Percentiles rank a stretch among this genome's conserved stretches.
Conservation (phyloP, 2,329 filamentous ascomycete genomes). For the Boeremia lycopersici region DNA sequence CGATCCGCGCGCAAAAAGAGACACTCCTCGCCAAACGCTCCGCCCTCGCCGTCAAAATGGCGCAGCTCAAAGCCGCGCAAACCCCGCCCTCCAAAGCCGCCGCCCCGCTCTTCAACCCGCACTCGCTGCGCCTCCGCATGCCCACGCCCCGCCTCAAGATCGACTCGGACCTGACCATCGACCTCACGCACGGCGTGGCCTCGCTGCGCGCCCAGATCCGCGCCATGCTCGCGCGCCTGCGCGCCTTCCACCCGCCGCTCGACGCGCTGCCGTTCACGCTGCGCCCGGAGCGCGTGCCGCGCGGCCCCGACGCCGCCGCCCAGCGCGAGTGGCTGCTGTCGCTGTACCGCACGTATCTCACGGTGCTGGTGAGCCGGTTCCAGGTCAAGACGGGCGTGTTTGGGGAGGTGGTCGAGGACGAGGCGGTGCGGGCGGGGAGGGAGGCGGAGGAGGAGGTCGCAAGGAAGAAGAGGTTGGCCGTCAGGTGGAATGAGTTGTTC, state of each 20-base stretch:
- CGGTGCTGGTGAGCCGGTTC: constrained; percentile 33
- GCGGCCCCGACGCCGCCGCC: too few species aligned
- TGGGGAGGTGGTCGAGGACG: not conserved
- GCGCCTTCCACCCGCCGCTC: constrained; percentile 31
- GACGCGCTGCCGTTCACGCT: constrained; percentile 31
- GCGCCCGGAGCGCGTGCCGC: too few species aligned
- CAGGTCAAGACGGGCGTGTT: constrained; percentile 16
- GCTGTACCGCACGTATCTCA: constrained; percentile 35
- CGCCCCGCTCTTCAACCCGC: not conserved
- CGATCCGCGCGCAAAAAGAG: constrained; percentile 1
- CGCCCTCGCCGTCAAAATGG: not conserved
- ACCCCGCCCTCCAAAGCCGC: not conserved
- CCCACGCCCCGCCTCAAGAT: constrained; percentile 18
- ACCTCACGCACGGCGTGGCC: constrained; percentile 26
- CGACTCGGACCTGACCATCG: constrained; percentile 27
- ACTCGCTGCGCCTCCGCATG: constrained; percentile 17
- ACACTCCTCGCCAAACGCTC: not conserved
- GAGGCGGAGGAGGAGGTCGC: not conserved
- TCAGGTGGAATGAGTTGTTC: constrained; percentile 29
- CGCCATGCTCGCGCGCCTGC: constrained; percentile 25
- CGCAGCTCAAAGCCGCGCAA: not conserved
- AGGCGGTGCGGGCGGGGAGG: too few species aligned
- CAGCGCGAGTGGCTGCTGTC: too few species aligned
- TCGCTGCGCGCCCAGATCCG: not conserved
- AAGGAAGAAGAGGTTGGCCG: constrained; percentile 34